Evolutionary conservation across 2,329 filamentous ascomycete species (phyloP), one percentile per base, ranked within the genome.

Genomic region (Pseudogymnoascus verrucosus): DNA sequence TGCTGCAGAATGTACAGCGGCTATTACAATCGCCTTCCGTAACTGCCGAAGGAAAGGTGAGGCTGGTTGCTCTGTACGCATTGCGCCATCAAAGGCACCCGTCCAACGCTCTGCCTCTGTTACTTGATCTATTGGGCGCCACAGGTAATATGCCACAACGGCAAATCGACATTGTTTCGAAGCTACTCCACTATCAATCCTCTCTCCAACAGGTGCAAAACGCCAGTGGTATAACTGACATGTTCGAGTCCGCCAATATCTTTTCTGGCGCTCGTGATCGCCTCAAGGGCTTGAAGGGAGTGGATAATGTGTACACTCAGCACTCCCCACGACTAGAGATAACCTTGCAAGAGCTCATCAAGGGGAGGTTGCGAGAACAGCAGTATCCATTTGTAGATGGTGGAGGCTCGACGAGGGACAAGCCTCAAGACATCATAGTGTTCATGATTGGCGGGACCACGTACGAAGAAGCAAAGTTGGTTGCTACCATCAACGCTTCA

Each of bases 241-340:
- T 98, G 5, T 98, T 99, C 71, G 93, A 98, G 71, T 89, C 91
- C 0, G 85, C 89, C 0, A 93, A 91, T 4, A 93, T 99, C 67
- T 96, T 99, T 76, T 90, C 91, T 0, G 90, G 90, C 11, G 92
- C 93, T 10, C 84, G 91, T 40, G 91, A 89, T 71, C 87, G 93
- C 4, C 92, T 99, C 75, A 96, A 96, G 72, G 95, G 95, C 0
- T 81, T 99, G 12, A 97, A 98, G 73, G 95, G 95, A 1, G 95
- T 99, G 1, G 96, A 99, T 75, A 99, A 99, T 70, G 95, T 99
- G 28, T 99, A 99, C 75, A 99, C 95, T 0, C 96, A 99, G 74
- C 95, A 99, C 75, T 96, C 91, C 5, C 92, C 96, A 0, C 83
- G 91, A 21, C 77, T 99, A 14, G 93, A 97, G 74, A 84, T 84